Percentiles rank a stretch among this genome's conserved stretches.
phyloP scores from a whole-genome alignment of 352 stramenopile genomes.

The Phytophthora cryptogea region DNA sequence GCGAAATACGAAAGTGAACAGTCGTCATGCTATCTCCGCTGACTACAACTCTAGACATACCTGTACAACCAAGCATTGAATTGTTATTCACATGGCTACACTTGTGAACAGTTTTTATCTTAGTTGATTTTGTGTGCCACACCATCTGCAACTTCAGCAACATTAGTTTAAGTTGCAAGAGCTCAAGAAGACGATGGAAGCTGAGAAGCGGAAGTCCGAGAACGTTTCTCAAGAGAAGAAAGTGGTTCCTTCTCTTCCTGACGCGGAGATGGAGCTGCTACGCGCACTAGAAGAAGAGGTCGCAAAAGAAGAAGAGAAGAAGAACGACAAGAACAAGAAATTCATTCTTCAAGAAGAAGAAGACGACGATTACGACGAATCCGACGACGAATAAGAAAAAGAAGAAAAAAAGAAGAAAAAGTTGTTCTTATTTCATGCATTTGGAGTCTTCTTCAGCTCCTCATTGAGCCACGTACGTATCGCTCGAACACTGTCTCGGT shows the following conservation, averaged over 20 bases:
- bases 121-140: no score
- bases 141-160: no score
- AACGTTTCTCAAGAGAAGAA: conserved; percentile 1
- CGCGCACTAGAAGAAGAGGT: conserved; percentile 45
- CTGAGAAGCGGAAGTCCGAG: neutral
- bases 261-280: conserved; percentile 38
- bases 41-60: no score
- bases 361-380: conserved; percentile 44
- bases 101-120: no score
- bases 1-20: no score
- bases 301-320: conserved; percentile 26
- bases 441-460: conserved; percentile 42
- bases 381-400: conserved; percentile 28
- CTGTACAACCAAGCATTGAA: no score
- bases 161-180: no score
- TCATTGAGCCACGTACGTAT: conserved; percentile 50
- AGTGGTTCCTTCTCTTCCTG: neutral
- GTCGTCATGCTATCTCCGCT: no score
- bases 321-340: conserved; percentile 15
- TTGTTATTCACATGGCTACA: no score
- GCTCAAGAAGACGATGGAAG: neutral
- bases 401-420: no score
- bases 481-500: conserved; percentile 46
- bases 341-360: conserved; percentile 22
- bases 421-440: neutral